Evolutionary conservation across 805 yeast genomes (phyloP).

Genomic region (Starmerella cellae): DNA sequence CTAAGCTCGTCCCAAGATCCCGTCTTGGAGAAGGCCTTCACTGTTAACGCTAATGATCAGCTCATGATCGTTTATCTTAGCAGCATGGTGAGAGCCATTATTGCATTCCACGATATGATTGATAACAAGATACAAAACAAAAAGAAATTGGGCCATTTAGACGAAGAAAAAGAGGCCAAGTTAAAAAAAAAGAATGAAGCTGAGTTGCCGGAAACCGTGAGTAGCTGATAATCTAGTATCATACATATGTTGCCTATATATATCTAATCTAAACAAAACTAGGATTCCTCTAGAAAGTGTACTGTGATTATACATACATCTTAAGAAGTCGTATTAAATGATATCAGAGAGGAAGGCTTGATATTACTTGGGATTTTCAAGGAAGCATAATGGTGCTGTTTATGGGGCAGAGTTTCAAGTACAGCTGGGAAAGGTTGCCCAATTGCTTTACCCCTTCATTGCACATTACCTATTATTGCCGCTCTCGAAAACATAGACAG

Average conservation of each 20-base stretch:
- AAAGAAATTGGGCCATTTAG: conserved; percentile 22
- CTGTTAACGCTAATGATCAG: conserved; percentile 89
- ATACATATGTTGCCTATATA: too few relatives aligned
- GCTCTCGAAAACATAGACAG: too few relatives aligned
- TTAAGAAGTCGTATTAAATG: too few relatives aligned
- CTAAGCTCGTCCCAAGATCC: conserved; percentile 30
- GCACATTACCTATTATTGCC: background rate
- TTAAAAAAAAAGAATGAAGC: background rate
- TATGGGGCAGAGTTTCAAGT: too few relatives aligned
- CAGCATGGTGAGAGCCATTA: conserved; percentile 80
- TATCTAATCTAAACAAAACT: too few relatives aligned
- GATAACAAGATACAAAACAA: conserved; percentile 88
- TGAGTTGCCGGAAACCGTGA: background rate
- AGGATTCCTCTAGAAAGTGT: too few relatives aligned
- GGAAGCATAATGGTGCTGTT: too few relatives aligned
- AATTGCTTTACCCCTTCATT: background rate
- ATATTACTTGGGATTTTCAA: too few relatives aligned
- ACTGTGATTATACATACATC: too few relatives aligned
- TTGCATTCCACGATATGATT: conserved; percentile 91
- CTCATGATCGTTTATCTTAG: conserved; percentile 86
- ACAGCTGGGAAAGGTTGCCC: too few relatives aligned
- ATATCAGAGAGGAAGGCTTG: too few relatives aligned
- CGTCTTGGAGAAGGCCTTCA: conserved; percentile 59
- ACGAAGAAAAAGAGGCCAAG: background rate
- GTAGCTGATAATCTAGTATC: background rate